Evolutionary conservation across 2,329 filamentous ascomycete genomes (phyloP), one percentile per base, ranked within the genome.

Genomic region (Pseudogymnoascus sp.): DNA sequence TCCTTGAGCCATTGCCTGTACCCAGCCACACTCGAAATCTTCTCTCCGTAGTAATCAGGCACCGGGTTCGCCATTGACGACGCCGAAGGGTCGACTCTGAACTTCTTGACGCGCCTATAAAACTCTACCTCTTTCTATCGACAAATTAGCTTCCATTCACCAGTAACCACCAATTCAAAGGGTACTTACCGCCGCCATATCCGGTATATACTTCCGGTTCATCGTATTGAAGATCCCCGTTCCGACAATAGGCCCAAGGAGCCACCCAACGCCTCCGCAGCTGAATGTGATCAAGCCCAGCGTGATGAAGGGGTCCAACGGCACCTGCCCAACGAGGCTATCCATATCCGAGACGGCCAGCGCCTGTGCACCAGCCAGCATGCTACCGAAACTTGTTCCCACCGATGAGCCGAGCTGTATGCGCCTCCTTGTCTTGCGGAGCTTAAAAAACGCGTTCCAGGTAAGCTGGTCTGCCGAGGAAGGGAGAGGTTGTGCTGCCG

Each of bases 1-100:
- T 99, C 94, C 81, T 96, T 97, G 72, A 99, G 78, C 94, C 94
- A 99, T 75, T 91, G 88, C 71, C 94, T 82, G 76, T 97, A 99
- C 56, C 91, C 92, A 62, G 87, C 82, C 21, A 97, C 91, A 71
- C 92, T 96, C 61, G 90, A 90, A 70, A 99, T 96, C 82, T 97
- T 97, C 79, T 99, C 94, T 70, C 94, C 94, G 72, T 99, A 99
- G 77, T 96, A 99, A 75, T 99, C 94, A 47, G 72, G 75, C 81
- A 84, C 83, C 16, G 94, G 94, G 78, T 97, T 97, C 61, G 90
- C 85, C 69, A 94, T 87, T 42, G 91, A 96, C 66, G 92, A 95
- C 62, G 89, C 88, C 14, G 87, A 89, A 3, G 94, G 93, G 74
- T 99, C 93, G 66, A 96, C 93, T 25, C 94, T 87, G 78, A 94